These are phyloP conservation scores for Aurantiochytrium sp. DNA, from an alignment of 108 stramenopile species.

Conservation along the genomic window DNA sequence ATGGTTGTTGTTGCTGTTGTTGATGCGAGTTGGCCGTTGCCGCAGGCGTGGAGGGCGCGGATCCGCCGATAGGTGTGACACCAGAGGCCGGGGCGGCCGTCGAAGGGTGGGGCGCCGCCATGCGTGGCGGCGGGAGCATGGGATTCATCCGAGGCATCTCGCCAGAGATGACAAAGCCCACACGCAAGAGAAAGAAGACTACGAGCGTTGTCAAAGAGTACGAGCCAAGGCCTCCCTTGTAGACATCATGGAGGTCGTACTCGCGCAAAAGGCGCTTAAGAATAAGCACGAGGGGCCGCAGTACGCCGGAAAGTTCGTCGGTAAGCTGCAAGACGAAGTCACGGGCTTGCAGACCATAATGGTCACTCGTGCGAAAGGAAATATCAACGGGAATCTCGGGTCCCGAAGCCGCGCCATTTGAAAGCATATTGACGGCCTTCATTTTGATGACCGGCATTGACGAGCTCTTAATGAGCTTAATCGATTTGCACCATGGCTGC, in stretches of 20 bases:
- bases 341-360: neutral
- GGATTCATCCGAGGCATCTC: neutral
- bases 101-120: neutral
- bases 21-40: no score
- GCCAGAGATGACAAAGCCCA: neutral
- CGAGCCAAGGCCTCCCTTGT: conserved; percentile 11
- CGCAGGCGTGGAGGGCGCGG: no score
- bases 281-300: neutral
- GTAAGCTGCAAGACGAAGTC: neutral
- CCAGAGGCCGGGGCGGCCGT: neutral
- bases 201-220: neutral
- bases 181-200: neutral
- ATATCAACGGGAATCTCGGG: conserved; percentile 19
- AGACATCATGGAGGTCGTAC: neutral
- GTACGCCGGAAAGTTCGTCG: neutral
- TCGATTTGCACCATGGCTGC: neutral
- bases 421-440: neutral
- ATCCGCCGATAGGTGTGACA: neutral
- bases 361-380: neutral
- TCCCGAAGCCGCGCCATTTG: neutral
- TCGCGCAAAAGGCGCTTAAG: neutral
- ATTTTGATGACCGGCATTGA: conserved; percentile 17
- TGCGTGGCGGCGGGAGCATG: neutral
- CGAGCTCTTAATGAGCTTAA: neutral
- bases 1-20: no score